Percentiles rank a stretch among this genome's conserved stretches.
Evolutionary conservation across 352 stramenopile genomes (phyloP).

Genomic region (Halophytophthora batemanensis): DNA sequence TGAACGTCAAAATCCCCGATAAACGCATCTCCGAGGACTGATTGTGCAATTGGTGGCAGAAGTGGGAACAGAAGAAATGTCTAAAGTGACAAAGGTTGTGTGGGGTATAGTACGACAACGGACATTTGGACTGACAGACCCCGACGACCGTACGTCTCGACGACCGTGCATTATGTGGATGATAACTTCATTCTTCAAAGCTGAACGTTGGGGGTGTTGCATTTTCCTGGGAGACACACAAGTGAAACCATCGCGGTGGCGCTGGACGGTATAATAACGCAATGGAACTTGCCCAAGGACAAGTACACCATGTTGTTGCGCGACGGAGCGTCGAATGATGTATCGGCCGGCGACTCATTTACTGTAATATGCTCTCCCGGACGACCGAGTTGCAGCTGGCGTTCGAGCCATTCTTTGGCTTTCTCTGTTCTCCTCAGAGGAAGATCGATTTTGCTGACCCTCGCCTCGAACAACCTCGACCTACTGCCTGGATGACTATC

Average conservation of each 20-base stretch:
- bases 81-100: neutral
- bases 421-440: no score
- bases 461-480: no score
- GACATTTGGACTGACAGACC: constrained; percentile 13
- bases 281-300: constrained; percentile 1
- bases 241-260: constrained; percentile 1
- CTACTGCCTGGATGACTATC: no score
- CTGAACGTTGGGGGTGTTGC: constrained; percentile 7
- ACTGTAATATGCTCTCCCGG: neutral
- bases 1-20: neutral
- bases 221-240: constrained; percentile 7
- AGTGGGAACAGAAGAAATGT: neutral
- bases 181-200: neutral
- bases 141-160: constrained; percentile 5
- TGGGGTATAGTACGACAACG: constrained; percentile 7
- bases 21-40: neutral
- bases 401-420: no score
- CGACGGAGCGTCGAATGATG: neutral
- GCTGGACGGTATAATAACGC: neutral
- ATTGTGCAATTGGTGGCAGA: neutral
- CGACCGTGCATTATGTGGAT: constrained; percentile 15
- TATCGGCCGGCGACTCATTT: neutral
- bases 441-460: no score
- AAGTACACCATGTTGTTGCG: neutral
- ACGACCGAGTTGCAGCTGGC: no score